A percentile compares a stretch with the other conserved stretches of the same genome.
These are phyloP conservation scores for Venturia nashicola DNA, from an alignment of 2,329 filamentous ascomycete genomes.

Conservation along the genomic window DNA sequence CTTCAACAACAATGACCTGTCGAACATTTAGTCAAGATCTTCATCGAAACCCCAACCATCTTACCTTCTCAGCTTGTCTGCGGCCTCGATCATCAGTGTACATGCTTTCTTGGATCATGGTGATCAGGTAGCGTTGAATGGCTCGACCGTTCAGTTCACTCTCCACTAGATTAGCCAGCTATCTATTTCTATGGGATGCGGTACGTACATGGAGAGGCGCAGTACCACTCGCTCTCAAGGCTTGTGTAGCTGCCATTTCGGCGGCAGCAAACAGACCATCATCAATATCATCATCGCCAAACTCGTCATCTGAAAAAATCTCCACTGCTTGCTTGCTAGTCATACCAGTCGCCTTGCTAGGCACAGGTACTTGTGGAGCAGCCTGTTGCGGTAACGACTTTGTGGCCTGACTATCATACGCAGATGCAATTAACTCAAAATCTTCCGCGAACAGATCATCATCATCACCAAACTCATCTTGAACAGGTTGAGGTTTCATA, in stretches of 20 bases:
- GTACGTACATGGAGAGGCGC: conserved; percentile 32
- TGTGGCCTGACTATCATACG: conserved; percentile 5
- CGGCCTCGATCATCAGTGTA: conserved; percentile 54
- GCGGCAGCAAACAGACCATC: conserved; percentile 57
- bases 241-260: conserved; percentile 62
- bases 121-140: conserved; percentile 79
- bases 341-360: conserved; percentile 9
- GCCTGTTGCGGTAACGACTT: not conserved
- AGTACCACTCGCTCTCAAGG: conserved; percentile 35
- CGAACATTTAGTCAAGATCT: conserved; percentile 15
- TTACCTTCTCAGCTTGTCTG: conserved; percentile 58
- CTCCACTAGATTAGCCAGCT: conserved; percentile 10
- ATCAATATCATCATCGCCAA: conserved; percentile 57
- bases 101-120: conserved; percentile 55
- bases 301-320: conserved; percentile 57
- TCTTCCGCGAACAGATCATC: conserved; percentile 43
- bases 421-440: conserved; percentile 43
- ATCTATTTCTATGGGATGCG: conserved; percentile 1
- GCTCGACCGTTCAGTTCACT: conserved; percentile 30
- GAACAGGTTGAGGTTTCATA: conserved; percentile 12
- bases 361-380: not conserved
- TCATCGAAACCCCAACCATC: conserved; percentile 10
- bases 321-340: conserved; percentile 20
- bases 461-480: conserved; percentile 35
- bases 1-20: conserved; percentile 70